These are phyloP conservation scores for Exutisphaerella laricina DNA, from an alignment of 2,329 filamentous ascomycete genomes.

Conservation along the genomic window DNA sequence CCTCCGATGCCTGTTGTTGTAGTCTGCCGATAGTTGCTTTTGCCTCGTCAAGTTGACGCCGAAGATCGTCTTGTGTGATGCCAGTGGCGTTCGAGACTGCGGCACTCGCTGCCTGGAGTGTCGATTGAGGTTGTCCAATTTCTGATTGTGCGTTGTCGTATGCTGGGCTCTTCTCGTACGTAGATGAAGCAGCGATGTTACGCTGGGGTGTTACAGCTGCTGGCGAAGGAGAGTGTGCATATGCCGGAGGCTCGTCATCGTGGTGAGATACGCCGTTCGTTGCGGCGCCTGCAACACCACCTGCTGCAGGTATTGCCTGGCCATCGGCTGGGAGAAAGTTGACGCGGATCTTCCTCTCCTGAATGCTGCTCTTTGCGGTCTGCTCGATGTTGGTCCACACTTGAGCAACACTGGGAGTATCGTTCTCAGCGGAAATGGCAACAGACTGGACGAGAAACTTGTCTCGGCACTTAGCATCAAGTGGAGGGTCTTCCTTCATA, in stretches of 20 bases:
- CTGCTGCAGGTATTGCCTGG: slow-evolving; percentile 21
- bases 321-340: slow-evolving; percentile 67
- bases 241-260: slow-evolving; percentile 46
- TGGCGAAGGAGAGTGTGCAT: slow-evolving; percentile 52
- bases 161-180: slow-evolving; percentile 37
- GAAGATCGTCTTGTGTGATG: slow-evolving; percentile 56
- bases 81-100: slow-evolving; percentile 48
- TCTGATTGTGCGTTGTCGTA: slow-evolving; percentile 8
- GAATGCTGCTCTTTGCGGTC: slow-evolving; percentile 67
- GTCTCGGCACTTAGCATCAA: slow-evolving; percentile 86
- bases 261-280: slow-evolving; percentile 29
- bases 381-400: slow-evolving; percentile 74
- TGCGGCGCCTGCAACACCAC: slow-evolving; percentile 21
- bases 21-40: slow-evolving; percentile 66
- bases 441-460: slow-evolving; percentile 97
- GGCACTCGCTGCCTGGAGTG: slow-evolving; percentile 35
- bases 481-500: slow-evolving; percentile 90
- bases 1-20: slow-evolving; percentile 59
- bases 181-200: slow-evolving; percentile 13
- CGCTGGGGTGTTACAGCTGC: slow-evolving; percentile 46
- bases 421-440: slow-evolving; percentile 73
- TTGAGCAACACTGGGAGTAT: slow-evolving; percentile 71
- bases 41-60: slow-evolving; percentile 67
- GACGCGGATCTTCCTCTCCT: slow-evolving; percentile 95
- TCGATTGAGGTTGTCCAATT: slow-evolving; percentile 30